Conservation (phyloP, 345 rosid genomes). For the Hibiscus mutabilis region DNA sequence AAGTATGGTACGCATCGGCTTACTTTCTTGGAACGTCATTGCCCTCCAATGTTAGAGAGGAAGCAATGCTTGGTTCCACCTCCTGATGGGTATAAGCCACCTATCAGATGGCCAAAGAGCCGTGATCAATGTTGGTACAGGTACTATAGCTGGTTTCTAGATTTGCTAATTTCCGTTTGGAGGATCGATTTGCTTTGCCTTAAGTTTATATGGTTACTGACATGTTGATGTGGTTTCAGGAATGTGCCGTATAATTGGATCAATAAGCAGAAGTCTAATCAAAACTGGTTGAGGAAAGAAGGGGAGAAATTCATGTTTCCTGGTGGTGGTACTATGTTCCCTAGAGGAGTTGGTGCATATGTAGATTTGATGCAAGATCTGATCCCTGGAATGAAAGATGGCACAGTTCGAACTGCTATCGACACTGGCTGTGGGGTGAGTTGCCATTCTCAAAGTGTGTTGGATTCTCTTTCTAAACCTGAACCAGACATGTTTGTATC, state of each 20-base stretch:
- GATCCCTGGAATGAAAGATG: slow-evolving; percentile 93
- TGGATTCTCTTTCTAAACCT: neutral
- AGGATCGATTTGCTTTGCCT: slow-evolving; percentile 5
- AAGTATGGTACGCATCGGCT: slow-evolving; percentile 81
- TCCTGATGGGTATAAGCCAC: slow-evolving; percentile 92
- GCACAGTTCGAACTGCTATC: slow-evolving; percentile 83
- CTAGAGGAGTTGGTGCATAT: slow-evolving; percentile 84
- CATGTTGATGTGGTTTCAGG: slow-evolving; percentile 40
- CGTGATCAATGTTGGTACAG: slow-evolving; percentile 93
- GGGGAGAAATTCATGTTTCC: slow-evolving; percentile 92
- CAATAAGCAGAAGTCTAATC: slow-evolving; percentile 92
- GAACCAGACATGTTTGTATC: neutral
- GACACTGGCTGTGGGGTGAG: slow-evolving; percentile 99
- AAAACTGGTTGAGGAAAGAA: slow-evolving; percentile 86
- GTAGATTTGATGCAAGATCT: slow-evolving; percentile 91
- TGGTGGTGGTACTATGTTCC: slow-evolving; percentile 99
- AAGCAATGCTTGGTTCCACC: slow-evolving; percentile 93
- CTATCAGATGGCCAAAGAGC: slow-evolving; percentile 95
- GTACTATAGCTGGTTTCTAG: slow-evolving; percentile 30
- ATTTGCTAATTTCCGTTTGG: neutral
- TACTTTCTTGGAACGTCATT: slow-evolving; percentile 92
- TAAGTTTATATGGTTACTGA: neutral
- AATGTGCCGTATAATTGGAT: slow-evolving; percentile 99
- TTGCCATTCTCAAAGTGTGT: neutral
- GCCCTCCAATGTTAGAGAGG: slow-evolving; percentile 81